These are phyloP conservation scores for Calendula officinalis DNA, from an alignment of 129 eudicot species.

Conservation along the genomic window DNA sequence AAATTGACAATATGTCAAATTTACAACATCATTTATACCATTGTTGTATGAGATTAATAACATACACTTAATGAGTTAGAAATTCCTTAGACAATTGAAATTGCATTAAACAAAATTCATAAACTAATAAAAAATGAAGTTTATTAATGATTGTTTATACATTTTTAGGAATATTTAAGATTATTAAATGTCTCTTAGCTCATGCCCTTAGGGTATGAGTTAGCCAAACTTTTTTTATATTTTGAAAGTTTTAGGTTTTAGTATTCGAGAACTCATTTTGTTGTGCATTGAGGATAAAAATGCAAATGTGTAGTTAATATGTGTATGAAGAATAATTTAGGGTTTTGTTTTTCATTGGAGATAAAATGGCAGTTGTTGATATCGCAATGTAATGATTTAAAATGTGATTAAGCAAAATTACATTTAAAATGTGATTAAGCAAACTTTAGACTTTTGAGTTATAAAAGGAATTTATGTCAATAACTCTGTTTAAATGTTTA, in stretches of 20 bases:
- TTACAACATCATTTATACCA: not conserved
- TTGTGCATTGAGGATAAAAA: constrained; percentile 3
- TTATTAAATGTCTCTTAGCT: too few species aligned
- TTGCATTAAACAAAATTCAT: too few species aligned
- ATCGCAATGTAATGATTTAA: not conserved
- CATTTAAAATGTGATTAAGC: constrained; percentile 1
- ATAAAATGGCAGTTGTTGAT: not conserved
- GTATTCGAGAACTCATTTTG: not conserved
- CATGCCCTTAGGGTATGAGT: too few species aligned
- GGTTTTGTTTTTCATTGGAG: constrained; percentile 6
- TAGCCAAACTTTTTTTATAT: constrained; percentile 2
- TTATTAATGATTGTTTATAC: too few species aligned
- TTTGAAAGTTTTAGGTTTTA: constrained; percentile 3
- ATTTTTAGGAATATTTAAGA: too few species aligned
- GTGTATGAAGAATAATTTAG: not conserved
- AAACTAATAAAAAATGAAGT: too few species aligned
- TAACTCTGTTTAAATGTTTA: not conserved
- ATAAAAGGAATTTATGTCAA: not conserved
- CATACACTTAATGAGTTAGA: too few species aligned
- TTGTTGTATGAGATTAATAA: too few species aligned
- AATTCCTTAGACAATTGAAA: too few species aligned
- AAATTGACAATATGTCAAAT: constrained; percentile 8
- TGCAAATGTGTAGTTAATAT: not conserved
- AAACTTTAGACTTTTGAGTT: not conserved
- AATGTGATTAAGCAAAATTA: not conserved